A percentile compares a stretch with the other conserved stretches of the same genome.
Conservation (phyloP, 2,329 filamentous ascomycete genomes). For the Graphium sp. region DNA sequence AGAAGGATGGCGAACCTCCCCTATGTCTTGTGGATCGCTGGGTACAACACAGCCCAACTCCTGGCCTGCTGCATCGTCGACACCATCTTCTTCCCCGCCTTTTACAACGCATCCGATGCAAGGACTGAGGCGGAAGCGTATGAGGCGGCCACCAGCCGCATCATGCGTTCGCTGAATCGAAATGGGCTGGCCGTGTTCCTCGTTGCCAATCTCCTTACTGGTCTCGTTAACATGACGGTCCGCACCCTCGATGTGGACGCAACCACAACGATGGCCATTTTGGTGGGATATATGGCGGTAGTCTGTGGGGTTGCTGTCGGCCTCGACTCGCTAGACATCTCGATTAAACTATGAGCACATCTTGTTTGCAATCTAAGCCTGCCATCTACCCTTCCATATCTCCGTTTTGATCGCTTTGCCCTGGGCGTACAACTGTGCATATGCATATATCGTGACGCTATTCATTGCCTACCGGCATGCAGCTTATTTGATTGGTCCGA, state of each 20-base stretch:
- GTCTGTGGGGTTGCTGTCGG: constrained; percentile 52
- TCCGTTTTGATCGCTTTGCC: too few relatives aligned
- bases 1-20: constrained; percentile 83
- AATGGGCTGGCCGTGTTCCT: constrained; percentile 80
- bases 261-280: constrained; percentile 50
- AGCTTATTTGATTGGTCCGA: too few relatives aligned
- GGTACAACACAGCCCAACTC: constrained; percentile 78
- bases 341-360: constrained; percentile 44
- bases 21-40: constrained; percentile 83
- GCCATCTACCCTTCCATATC: too few relatives aligned
- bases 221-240: constrained; percentile 72
- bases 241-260: constrained; percentile 60
- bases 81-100: constrained; percentile 56
- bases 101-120: constrained; percentile 39
- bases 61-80: constrained; percentile 66
- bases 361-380: neutral
- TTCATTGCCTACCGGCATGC: too few relatives aligned
- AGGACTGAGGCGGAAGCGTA: constrained; percentile 47
- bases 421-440: too few relatives aligned
- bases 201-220: constrained; percentile 76
- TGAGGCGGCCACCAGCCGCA: constrained; percentile 55
- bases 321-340: constrained; percentile 49
- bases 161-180: constrained; percentile 74
- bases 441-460: too few relatives aligned
- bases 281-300: constrained; percentile 54